phyloP scores from a whole-genome alignment of 345 rosid genomes.

The Eucalyptus cloeziana region DNA sequence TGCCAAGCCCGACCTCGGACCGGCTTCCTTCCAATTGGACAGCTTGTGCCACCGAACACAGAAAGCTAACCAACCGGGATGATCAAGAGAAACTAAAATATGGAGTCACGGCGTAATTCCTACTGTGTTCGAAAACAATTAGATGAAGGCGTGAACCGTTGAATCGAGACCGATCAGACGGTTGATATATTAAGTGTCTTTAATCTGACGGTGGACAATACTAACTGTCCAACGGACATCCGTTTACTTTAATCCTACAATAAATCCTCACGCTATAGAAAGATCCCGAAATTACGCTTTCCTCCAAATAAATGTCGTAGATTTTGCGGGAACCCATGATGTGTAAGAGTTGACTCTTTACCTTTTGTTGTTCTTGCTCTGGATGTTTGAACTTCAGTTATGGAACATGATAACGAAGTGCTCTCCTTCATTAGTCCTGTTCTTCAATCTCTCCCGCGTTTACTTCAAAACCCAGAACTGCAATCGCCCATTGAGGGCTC shows the following conservation, averaged over 20 bases:
- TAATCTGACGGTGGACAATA: neutral
- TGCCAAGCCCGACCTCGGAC: constrained; percentile 1
- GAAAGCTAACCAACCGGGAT: neutral
- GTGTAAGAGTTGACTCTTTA: neutral
- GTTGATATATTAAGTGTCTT: neutral
- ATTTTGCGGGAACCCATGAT: neutral
- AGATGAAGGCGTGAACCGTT: neutral
- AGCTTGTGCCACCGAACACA: neutral
- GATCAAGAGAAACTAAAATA: neutral
- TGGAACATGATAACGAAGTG: constrained; percentile 5
- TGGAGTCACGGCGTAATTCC: neutral
- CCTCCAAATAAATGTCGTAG: neutral
- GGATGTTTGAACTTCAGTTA: neutral
- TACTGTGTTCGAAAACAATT: neutral
- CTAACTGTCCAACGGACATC: neutral
- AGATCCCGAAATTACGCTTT: neutral
- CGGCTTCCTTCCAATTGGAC: constrained; percentile 26
- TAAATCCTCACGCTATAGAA: neutral
- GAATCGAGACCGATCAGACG: neutral
- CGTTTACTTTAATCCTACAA: neutral
- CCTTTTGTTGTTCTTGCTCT: neutral
- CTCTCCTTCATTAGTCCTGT: neutral
- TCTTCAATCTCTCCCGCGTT: neutral
- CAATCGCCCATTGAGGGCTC: neutral
- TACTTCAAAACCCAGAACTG: neutral